Base-by-base conservation (phyloP, 805 yeast species). In the Naumovozyma baii region DNA sequence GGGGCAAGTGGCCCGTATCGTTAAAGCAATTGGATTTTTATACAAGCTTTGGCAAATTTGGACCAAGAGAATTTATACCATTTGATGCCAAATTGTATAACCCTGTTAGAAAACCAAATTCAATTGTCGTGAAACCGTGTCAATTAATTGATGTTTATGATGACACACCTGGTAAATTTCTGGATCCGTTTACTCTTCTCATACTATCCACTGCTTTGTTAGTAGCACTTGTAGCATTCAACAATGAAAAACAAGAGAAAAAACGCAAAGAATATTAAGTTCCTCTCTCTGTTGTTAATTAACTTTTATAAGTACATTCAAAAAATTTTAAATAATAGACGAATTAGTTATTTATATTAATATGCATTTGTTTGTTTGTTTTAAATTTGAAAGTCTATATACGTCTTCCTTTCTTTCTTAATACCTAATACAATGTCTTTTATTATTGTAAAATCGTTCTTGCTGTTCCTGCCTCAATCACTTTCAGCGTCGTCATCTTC, bases 1-100 rank as follows among this genome's bases (percentile, higher is more conserved):
- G 94, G 94, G 55, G 57, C 2, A 58, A 64, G 31, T 46, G 80
- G 34, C 65, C 74, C 3, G 44, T 44, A 10, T 68, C 72, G 37
- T 70, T 70, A 38, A 80, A 80, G 52, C 64, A 71, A 44, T 63
- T 80, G 46, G 69, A 75, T 8, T 80, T 76, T 55, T 78, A 70
- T 61, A 68, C 79, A 22, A 69, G 79, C 0, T 83, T 77, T 57
- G 88, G 88, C 2, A 67, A 79, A 36, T 74, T 82, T 70, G 92
- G 87, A 0, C 79, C 76, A 1, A 67, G 94, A 45, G 77, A 73
- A 36, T 72, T 73, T 16, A 70, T 80, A 40, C 59, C 67, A 66
- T 46, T 67, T 74, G 64, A 29, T 22, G 10, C 7, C 9, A 22
- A 10, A 22, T 10, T 22, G 10, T 22, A 22, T 22, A 7, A 22